Evolutionary conservation across 192 early-diverging fungal genomes (phyloP).

Genomic region (Coemansia sp.): DNA sequence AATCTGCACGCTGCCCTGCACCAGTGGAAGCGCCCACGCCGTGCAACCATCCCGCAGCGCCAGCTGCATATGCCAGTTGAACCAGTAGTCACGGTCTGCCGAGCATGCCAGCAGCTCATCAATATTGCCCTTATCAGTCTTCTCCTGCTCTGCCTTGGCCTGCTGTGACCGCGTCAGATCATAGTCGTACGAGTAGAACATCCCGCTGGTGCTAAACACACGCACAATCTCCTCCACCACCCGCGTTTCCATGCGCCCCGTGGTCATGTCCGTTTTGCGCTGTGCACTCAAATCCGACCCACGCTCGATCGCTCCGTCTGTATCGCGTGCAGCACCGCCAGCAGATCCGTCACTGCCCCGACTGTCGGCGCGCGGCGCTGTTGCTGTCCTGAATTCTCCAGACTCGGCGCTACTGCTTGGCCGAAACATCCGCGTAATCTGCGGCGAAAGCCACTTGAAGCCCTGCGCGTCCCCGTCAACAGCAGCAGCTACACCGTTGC

Average conservation of each 20-base stretch:
- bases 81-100: constrained; percentile 41
- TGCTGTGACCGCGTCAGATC: constrained; percentile 46
- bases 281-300: too few relatives aligned
- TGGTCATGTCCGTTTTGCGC: background rate
- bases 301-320: background rate
- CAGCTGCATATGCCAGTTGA: constrained; percentile 33
- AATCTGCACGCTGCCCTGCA: constrained; percentile 70
- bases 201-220: constrained; percentile 35
- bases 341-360: background rate
- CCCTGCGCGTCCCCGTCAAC: background rate
- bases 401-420: background rate
- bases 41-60: constrained; percentile 7
- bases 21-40: constrained; percentile 53
- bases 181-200: constrained; percentile 43
- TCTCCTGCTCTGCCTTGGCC: constrained; percentile 8
- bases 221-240: constrained; percentile 39
- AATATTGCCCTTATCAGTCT: background rate
- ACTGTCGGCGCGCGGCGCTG: background rate
- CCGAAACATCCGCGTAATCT: constrained; percentile 38
- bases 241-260: constrained; percentile 45
- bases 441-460: constrained; percentile 35
- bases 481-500: background rate
- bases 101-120: constrained; percentile 4
- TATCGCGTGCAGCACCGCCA: background rate
- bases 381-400: background rate